A percentile compares a stretch with the other conserved stretches of the same genome.
These are phyloP conservation scores for Entamoeba histolytica DNA, from an alignment of 208 protist species.

Conservation along the genomic window DNA sequence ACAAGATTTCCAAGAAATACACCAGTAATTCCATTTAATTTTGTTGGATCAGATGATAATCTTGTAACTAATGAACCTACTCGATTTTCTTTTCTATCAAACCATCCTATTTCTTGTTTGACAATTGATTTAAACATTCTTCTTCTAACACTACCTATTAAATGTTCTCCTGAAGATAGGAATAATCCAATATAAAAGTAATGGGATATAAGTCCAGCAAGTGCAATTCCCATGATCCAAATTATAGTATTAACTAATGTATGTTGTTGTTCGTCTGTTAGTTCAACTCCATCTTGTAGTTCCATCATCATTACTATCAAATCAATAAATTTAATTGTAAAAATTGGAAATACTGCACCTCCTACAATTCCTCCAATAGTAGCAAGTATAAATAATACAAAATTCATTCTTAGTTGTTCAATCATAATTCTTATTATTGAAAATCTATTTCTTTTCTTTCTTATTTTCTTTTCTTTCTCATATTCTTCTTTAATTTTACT, in stretches of 20 bases:
- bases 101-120: background rate
- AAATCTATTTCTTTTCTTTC: background rate
- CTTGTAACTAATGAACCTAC: background rate
- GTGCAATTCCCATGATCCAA: background rate
- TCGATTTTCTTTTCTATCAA: too few relatives aligned
- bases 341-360: background rate
- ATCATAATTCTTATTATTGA: background rate
- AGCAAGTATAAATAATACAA: background rate
- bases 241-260: too few relatives aligned
- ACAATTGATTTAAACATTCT: background rate
- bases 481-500: background rate
- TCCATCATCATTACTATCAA: too few relatives aligned
- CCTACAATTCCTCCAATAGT: background rate
- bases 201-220: background rate
- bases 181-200: background rate
- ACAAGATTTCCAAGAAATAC: background rate
- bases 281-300: too few relatives aligned
- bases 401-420: background rate
- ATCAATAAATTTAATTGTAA: too few relatives aligned
- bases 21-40: background rate
- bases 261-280: too few relatives aligned
- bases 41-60: background rate
- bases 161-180: background rate
- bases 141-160: background rate
- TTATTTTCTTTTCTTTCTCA: background rate